Base-by-base conservation (phyloP, 176 grass and related monocot genomes). In the Musa troglodytarum region DNA sequence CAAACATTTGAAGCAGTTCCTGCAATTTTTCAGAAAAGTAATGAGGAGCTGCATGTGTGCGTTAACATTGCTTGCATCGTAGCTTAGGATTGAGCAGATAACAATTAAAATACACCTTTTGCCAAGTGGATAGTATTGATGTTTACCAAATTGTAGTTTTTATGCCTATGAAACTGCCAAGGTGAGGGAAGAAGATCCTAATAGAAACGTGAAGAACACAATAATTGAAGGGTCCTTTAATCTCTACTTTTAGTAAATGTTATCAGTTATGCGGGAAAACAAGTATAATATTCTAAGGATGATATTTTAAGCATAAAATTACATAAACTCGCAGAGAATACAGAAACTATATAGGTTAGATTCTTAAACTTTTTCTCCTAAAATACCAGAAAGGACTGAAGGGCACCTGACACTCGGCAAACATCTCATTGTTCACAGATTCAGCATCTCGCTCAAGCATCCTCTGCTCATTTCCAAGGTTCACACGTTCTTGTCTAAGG, bases 1-100 rank as follows among this genome's bases (percentile, higher is more conserved):
- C 94, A 85, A 98, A 98, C 94, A 98, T 93, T 87, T 98, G 94
- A 68, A 98, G 86, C 77, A 98, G 85, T 71, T 98, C 94, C 94
- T 98, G 75, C 65, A 93, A 68, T 74, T 87, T 53, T 49, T 51
- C 8, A 70, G 43, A 50, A 50, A 52, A 51, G 16, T 9, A 50
- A 52, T 70, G 7, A 70, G 17, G 34, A 50, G 34, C 2, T 70
- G 67, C 15, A 50, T 50, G 43, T 34, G 26, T 34, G 28, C 4
- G 2, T 68, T 43, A 68, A 34, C 28, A 28, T 13, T 66, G 11
- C 24, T 66, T 25, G 64, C 64, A 66, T 22, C 20, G 3, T 2
- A 2, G 19, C 9, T 63, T 20, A 22, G 8, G 20, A 24, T n/a
- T 63, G 61, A n/a, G 8, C 34, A 43, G 34, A 43, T 6, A 43